Conservation (phyloP, 345 rosid species). For the Acer yangbiense region DNA sequence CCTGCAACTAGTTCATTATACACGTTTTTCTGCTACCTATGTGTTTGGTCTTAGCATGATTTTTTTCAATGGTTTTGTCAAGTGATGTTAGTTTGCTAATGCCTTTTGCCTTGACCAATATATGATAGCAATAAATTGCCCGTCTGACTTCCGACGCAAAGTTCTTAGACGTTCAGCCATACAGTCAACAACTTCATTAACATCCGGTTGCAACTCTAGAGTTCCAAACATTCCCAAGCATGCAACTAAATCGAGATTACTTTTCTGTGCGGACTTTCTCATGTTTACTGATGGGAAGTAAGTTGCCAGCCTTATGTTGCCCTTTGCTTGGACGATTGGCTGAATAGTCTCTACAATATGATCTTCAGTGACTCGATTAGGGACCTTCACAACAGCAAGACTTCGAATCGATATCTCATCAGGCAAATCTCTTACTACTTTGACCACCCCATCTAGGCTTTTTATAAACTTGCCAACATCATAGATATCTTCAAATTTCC, state of each 20-base stretch:
- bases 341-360: slow-evolving; percentile 63
- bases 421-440: slow-evolving; percentile 68
- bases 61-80: background rate
- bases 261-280: slow-evolving; percentile 69
- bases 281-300: slow-evolving; percentile 89
- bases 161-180: slow-evolving; percentile 80
- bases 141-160: slow-evolving; percentile 70
- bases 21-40: background rate
- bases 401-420: slow-evolving; percentile 59
- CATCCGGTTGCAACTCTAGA: slow-evolving; percentile 73
- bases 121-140: slow-evolving; percentile 57
- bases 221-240: slow-evolving; percentile 93
- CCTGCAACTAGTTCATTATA: background rate
- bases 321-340: slow-evolving; percentile 67
- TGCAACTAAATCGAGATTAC: slow-evolving; percentile 58
- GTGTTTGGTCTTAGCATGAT: background rate
- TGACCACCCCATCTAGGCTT: slow-evolving; percentile 76
- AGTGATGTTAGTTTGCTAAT: background rate
- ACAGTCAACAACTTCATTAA: slow-evolving; percentile 78
- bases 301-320: slow-evolving; percentile 86
- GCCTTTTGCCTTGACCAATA: background rate
- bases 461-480: slow-evolving; percentile 68
- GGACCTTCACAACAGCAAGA: slow-evolving; percentile 82
- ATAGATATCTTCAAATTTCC: slow-evolving; percentile 90
- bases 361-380: slow-evolving; percentile 77